phyloP scores from a whole-genome alignment of 192 early-diverging fungal genomes.

The Umbelopsis ramanniana region DNA sequence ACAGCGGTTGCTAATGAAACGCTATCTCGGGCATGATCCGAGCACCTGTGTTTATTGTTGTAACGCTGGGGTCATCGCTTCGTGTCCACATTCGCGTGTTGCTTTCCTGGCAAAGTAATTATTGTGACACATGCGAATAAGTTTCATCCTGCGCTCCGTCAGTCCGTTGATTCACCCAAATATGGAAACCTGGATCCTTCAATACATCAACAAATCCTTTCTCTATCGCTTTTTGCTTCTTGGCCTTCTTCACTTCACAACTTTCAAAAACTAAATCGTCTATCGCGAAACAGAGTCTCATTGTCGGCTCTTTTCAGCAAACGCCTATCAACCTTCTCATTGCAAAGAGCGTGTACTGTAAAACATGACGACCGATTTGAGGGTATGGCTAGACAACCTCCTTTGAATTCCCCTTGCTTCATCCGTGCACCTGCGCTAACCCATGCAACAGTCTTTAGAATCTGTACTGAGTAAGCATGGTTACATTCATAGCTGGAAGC shows the following conservation, averaged over 20 bases:
- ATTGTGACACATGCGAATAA: conserved; percentile 13
- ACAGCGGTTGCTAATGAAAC: background rate
- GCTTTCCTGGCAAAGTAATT: background rate
- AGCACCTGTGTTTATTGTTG: background rate
- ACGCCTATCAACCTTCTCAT: too few relatives aligned
- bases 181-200: conserved; percentile 18
- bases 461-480: conserved; percentile 23
- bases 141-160: conserved; percentile 19
- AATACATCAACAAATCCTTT: conserved; percentile 17
- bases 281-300: background rate
- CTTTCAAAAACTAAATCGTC: background rate
- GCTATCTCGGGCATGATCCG: conserved; percentile 3
- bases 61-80: background rate
- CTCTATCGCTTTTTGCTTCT: background rate
- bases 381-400: conserved; percentile 7
- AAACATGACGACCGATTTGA: conserved; percentile 18
- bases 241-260: conserved; percentile 1
- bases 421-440: conserved; percentile 12
- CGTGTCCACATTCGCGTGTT: too few relatives aligned
- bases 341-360: too few relatives aligned
- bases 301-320: too few relatives aligned
- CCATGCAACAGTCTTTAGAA: conserved; percentile 22
- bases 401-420: conserved; percentile 1
- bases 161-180: conserved; percentile 20
- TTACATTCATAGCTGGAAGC: conserved; percentile 34